A percentile compares a stretch with the other conserved stretches of the same genome.
Conservation (phyloP, 371 early-diverging fungal genomes). For the Actinomucor elegans region DNA sequence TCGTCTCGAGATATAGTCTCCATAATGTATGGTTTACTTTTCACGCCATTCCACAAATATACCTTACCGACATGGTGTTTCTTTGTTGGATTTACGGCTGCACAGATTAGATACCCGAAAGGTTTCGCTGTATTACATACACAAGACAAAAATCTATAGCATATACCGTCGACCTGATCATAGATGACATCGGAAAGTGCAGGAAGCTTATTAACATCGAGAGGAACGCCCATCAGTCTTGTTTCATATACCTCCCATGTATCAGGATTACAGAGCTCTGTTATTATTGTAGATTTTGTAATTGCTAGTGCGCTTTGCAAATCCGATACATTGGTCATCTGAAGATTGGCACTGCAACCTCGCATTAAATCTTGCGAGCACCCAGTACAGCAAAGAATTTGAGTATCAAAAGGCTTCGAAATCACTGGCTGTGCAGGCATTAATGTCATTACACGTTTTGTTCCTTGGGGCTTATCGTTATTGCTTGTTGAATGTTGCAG, state of each 20-base stretch:
- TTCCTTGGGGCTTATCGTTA: not conserved
- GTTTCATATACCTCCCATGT: slow-evolving; percentile 1
- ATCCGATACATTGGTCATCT: not conserved
- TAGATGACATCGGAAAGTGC: not conserved
- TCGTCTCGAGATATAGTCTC: not conserved
- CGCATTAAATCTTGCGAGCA: not conserved
- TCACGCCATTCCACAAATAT: slow-evolving; percentile 5
- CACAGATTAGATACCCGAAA: slow-evolving; percentile 10
- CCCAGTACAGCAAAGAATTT: not conserved
- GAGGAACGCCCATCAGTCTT: slow-evolving; percentile 9
- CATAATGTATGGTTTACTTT: not conserved
- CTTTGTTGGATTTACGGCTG: not conserved
- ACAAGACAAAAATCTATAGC: slow-evolving; percentile 1
- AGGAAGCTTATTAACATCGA: slow-evolving; percentile 2
- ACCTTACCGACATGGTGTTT: slow-evolving; percentile 11
- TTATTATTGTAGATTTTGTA: not conserved
- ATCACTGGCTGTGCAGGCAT: not conserved
- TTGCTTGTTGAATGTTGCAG: not conserved
- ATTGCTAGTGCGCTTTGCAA: too few species aligned
- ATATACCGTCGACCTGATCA: slow-evolving; percentile 3
- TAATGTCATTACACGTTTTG: not conserved
- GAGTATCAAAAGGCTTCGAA: not conserved
- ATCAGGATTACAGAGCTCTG: not conserved
- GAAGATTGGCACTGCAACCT: not conserved
- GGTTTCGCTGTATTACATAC: not conserved